These are phyloP conservation scores for Fusarium sp. DNA, from an alignment of 2,329 filamentous ascomycete genomes.

Conservation along the genomic window DNA sequence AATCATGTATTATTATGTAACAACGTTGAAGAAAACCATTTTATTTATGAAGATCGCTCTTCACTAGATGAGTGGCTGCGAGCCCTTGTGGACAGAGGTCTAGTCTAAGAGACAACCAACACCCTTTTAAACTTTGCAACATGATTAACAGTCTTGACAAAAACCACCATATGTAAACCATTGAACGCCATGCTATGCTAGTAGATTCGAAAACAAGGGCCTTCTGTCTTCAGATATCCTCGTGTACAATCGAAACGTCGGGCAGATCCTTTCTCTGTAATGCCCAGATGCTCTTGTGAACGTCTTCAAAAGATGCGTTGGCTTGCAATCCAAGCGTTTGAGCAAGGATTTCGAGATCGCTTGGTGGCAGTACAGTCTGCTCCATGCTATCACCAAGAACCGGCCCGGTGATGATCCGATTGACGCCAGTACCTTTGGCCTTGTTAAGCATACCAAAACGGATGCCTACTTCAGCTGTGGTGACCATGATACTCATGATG, in stretches of 20 bases:
- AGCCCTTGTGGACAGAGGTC: slow-evolving; percentile 1
- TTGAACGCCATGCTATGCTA: slow-evolving; percentile 46
- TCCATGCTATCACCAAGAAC: slow-evolving; percentile 36
- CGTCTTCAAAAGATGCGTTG: slow-evolving; percentile 54
- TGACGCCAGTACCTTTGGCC: slow-evolving; percentile 35
- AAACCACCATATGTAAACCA: slow-evolving; percentile 8
- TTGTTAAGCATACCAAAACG: slow-evolving; percentile 79
- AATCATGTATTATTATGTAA: neutral
- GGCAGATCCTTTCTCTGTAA: slow-evolving; percentile 43
- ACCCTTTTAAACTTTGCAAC: neutral
- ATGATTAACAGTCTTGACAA: slow-evolving; percentile 3
- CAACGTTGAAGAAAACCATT: neutral
- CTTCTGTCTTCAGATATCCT: slow-evolving; percentile 29
- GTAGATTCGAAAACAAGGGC: neutral
- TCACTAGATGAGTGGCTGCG: neutral
- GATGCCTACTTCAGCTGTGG: slow-evolving; percentile 87
- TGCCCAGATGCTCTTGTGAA: slow-evolving; percentile 51
- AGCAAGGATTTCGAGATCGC: slow-evolving; percentile 54
- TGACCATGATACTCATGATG: slow-evolving; percentile 89
- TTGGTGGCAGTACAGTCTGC: slow-evolving; percentile 36
- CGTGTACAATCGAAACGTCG: slow-evolving; percentile 22
- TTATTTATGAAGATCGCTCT: neutral
- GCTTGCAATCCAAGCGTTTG: slow-evolving; percentile 50
- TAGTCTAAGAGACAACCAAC: slow-evolving; percentile 7
- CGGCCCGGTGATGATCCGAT: slow-evolving; percentile 23